phyloP scores from a whole-genome alignment of 2,329 filamentous ascomycete species.

The Chrysoporthe austroafricana region DNA sequence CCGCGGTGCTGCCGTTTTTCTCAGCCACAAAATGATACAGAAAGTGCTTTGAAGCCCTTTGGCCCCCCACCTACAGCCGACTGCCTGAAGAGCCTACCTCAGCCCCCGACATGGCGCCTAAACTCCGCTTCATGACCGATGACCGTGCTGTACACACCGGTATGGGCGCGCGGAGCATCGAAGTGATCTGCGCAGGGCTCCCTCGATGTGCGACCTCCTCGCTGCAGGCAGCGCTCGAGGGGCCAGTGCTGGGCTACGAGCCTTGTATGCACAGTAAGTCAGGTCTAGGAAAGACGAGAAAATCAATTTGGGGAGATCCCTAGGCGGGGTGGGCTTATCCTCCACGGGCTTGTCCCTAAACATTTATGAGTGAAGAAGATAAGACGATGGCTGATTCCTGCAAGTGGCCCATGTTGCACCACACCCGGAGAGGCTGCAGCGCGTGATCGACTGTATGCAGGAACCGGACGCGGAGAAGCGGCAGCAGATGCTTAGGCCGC shows the following conservation, averaged over 20 bases:
- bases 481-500: slow-evolving; percentile 35
- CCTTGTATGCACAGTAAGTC: slow-evolving; percentile 39
- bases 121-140: slow-evolving; percentile 10
- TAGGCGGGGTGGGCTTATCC: no score
- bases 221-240: slow-evolving; percentile 40
- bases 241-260: slow-evolving; percentile 32
- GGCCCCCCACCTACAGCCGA: neutral
- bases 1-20: no score
- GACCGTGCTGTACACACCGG: neutral
- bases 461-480: slow-evolving; percentile 35
- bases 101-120: neutral
- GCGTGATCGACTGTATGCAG: slow-evolving; percentile 34
- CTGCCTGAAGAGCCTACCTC: neutral
- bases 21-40: neutral
- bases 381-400: neutral
- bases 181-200: slow-evolving; percentile 38
- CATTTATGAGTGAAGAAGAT: neutral
- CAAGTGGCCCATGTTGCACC: slow-evolving; percentile 29
- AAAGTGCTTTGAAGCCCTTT: neutral
- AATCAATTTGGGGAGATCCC: no score
- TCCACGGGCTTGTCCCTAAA: no score
- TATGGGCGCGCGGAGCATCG: neutral
- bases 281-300: neutral
- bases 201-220: slow-evolving; percentile 42
- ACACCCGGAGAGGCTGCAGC: slow-evolving; percentile 32